Conservation (phyloP, 2,329 filamentous ascomycete genomes). For the Penicillium oxalicum region DNA sequence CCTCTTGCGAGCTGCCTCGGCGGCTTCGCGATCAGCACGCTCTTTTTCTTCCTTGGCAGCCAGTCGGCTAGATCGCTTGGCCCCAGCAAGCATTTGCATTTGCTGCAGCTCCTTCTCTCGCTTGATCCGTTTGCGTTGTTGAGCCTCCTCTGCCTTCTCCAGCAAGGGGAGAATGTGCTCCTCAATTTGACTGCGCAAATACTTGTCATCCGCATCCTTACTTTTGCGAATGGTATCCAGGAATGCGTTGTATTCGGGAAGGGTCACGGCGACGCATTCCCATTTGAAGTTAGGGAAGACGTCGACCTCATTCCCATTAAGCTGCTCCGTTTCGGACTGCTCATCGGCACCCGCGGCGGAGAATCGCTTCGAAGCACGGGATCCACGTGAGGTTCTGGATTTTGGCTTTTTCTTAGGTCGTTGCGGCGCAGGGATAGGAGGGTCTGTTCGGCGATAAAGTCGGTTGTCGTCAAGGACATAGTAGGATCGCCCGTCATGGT, state of each 20-base stretch:
- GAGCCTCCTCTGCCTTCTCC: slow-evolving; percentile 63
- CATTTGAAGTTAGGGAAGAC: slow-evolving; percentile 59
- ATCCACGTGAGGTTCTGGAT: slow-evolving; percentile 58
- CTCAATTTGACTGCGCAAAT: slow-evolving; percentile 64
- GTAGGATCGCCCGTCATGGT: slow-evolving; percentile 77
- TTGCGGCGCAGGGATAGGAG: slow-evolving; percentile 54
- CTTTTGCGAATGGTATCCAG: slow-evolving; percentile 66
- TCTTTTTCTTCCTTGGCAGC: slow-evolving; percentile 75
- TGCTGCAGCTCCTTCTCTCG: slow-evolving; percentile 75
- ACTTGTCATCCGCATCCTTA: slow-evolving; percentile 78
- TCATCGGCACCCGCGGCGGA: slow-evolving; percentile 36
- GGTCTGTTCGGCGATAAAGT: slow-evolving; percentile 80
- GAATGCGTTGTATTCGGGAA: slow-evolving; percentile 69
- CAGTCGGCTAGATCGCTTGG: slow-evolving; percentile 87
- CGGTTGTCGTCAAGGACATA: slow-evolving; percentile 91
- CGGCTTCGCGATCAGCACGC: slow-evolving; percentile 63
- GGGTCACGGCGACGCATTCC: slow-evolving; percentile 82
- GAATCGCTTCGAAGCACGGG: slow-evolving; percentile 64
- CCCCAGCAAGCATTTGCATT: slow-evolving; percentile 80
- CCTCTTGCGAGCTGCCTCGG: slow-evolving; percentile 63
- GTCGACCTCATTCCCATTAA: slow-evolving; percentile 26
- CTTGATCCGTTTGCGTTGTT: slow-evolving; percentile 66
- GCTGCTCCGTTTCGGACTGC: slow-evolving; percentile 41
- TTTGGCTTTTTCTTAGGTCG: slow-evolving; percentile 58
- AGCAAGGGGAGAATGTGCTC: slow-evolving; percentile 79